Conservation (phyloP, 768 basidiomycete genomes). For the Termitomyces eurrhizus region DNA sequence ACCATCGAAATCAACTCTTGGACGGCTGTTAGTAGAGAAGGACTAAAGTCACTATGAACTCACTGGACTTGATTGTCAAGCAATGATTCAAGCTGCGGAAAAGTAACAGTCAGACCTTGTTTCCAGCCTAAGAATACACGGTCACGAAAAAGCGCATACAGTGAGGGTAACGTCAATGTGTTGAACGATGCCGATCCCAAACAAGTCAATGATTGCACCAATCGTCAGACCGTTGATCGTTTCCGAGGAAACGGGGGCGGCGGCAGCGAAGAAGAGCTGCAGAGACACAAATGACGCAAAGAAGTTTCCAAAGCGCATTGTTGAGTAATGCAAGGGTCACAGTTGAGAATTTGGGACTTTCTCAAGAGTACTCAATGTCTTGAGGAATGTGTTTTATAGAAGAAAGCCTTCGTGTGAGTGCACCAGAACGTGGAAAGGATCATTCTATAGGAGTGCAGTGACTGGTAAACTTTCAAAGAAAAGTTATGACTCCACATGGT, state of each 20-base stretch:
- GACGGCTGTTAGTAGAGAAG: not conserved
- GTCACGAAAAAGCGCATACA: constrained; percentile 16
- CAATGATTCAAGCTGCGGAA: constrained; percentile 33
- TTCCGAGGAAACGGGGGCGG: constrained; percentile 16
- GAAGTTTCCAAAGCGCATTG: constrained; percentile 11
- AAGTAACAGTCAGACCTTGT: not conserved
- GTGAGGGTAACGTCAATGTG: constrained; percentile 36
- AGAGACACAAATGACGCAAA: constrained; percentile 22
- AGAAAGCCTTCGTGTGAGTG: not conserved
- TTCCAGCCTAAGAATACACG: not conserved
- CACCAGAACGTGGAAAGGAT: constrained; percentile 9
- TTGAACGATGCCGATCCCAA: constrained; percentile 38
- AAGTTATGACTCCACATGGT: constrained; percentile 2
- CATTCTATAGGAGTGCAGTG: constrained; percentile 1
- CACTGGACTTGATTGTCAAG: constrained; percentile 32
- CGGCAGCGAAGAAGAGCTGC: constrained; percentile 22
- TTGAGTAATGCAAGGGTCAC: not conserved
- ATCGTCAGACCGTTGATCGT: constrained; percentile 21
- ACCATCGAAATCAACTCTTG: constrained; percentile 36
- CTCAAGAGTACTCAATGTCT: not conserved
- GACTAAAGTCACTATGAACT: constrained; percentile 11
- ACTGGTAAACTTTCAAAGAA: not conserved
- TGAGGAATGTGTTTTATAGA: not conserved
- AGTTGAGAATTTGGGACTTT: not conserved
- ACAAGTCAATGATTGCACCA: constrained; percentile 35